Base-by-base conservation (phyloP, 1,284 basidiomycete species). In the Cystobasidium slooffiae region DNA sequence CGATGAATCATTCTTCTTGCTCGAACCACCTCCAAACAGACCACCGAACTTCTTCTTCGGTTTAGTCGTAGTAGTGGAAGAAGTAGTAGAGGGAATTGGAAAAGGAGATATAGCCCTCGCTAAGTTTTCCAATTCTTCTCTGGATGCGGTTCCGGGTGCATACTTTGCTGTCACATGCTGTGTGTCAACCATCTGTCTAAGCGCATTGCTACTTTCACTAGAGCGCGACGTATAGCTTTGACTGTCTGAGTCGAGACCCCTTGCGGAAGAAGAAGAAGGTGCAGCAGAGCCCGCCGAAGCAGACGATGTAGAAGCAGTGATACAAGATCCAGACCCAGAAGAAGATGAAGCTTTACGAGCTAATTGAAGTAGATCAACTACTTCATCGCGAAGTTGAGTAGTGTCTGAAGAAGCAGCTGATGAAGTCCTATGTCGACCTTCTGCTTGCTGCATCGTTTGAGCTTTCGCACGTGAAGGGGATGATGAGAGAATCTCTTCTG, bases 301-400 rank as follows among this genome's bases (percentile, higher is more conserved):
- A 20, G 64, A 53, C 8, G 51, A 43, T 16, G 64, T 52, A 7
- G 64, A 63, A 18, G 18, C 20, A 8, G 61, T n/a, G 6, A 37
- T 12, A 49, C 6, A 22, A 52, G 56, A 31, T 3, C 53, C n/a
- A 18, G 8, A 31, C 22, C 53, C n/a, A 18, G 8, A 41, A 41
- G 31, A 37, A 16, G 37, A 20, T n/a, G 63, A 65, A 39, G 69
- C 59, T 31, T 62, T 53, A 3, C 52, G 62, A n/a, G 70, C 70
- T 14, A 62, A 20, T n/a, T 20, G n/a, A 6, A 73, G 53, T 20
- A 73, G 52, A 41, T 66, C 70, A 43, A 55, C 31, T n/a, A 73
- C 70, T 66, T 73, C 70, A 51, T 73, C 70, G 7, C 70, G 62
- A 1, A 73, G 53, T 4, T 16, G 47, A 37, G 70, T 43, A 6